phyloP scores from a whole-genome alignment of 2,329 filamentous ascomycete genomes.

The Keithomyces neogunnii region DNA sequence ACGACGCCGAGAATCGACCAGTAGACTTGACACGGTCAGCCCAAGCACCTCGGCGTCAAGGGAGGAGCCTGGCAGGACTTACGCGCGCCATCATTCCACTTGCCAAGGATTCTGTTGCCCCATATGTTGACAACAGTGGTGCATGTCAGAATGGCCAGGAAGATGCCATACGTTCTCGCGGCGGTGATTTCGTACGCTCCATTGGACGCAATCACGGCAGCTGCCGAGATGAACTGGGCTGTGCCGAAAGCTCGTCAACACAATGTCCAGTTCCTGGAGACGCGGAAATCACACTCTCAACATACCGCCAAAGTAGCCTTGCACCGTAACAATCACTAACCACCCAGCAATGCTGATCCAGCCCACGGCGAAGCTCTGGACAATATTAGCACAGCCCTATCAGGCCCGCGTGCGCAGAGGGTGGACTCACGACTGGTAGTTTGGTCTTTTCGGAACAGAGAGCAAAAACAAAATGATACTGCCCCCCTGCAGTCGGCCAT shows the following conservation, averaged over 20 bases:
- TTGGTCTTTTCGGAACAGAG: conserved; percentile 30
- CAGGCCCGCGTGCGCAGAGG: not conserved
- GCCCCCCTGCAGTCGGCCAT: conserved; percentile 37
- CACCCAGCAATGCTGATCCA: conserved; percentile 39
- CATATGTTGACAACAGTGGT: conserved; percentile 31
- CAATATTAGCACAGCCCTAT: not conserved
- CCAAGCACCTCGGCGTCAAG: too few species aligned
- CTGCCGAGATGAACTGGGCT: conserved; percentile 36
- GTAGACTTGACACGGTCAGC: conserved; percentile 18
- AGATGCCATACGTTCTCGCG: conserved; percentile 34
- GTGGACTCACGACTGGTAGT: conserved; percentile 20
- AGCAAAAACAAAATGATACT: conserved; percentile 36
- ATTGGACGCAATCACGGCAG: conserved; percentile 29
- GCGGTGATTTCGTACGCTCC: conserved; percentile 26
- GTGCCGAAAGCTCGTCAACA: not conserved
- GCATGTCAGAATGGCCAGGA: conserved; percentile 27
- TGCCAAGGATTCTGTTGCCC: conserved; percentile 30
- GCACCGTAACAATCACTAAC: conserved; percentile 34
- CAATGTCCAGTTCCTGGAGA: not conserved
- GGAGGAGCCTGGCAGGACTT: conserved; percentile 4
- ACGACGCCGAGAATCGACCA: conserved; percentile 34
- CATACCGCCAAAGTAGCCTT: conserved; percentile 33
- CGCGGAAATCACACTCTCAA: not conserved
- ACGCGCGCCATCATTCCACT: conserved; percentile 33
- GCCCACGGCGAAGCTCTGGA: conserved; percentile 32